Base-by-base conservation (phyloP, 345 rosid genomes). In the Durio zibethinus region DNA sequence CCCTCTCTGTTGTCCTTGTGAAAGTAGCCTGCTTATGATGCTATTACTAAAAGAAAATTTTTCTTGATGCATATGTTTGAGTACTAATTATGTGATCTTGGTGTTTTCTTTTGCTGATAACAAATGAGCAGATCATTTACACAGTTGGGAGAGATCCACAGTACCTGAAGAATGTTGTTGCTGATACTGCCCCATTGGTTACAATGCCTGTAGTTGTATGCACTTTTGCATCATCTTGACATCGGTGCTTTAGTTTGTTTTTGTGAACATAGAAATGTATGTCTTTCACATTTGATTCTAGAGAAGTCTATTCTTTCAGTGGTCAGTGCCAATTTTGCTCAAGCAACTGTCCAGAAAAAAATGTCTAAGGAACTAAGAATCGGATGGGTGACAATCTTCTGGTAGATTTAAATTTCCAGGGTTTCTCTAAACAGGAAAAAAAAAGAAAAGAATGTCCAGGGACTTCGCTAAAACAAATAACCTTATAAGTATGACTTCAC, bases 61-160 rank as follows among this genome's bases (percentile, higher is more conserved):
- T 40, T 23, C 38, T 60, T 74, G 54, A 60, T 59, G 43, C 56
- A 60, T 35, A 43, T 36, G 67, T 71, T 72, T 75, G 68, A 57
- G 47, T 63, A 67, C 62, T 73, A 11, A 77, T 70, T 7, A 35
- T 43, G 23, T 56, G 36, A 50, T 7, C 43, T 36, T 75, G 64
- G 27, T 77, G 20, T 45, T 77, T 79, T 72, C 43, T 70, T 21
- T 64, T 53, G 71, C 64, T 78, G 72, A 53, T 83, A 3, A 61
- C 62, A 23, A 53, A 20, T 80, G 52, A 67, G 76, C 92, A 95
- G 99, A 93, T 95, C 76, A 95, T 87, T 77, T 89, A 81, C 56
- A 95, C 94, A 63, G 97, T 82, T 35, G 98, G 99, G 80, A 93
- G 92, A 85, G 98, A 95, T 82, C 73, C 86, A 0, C 91, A 83